These are phyloP conservation scores for Gossypioides kirkii DNA, from an alignment of 345 rosid genomes.

Conservation along the genomic window DNA sequence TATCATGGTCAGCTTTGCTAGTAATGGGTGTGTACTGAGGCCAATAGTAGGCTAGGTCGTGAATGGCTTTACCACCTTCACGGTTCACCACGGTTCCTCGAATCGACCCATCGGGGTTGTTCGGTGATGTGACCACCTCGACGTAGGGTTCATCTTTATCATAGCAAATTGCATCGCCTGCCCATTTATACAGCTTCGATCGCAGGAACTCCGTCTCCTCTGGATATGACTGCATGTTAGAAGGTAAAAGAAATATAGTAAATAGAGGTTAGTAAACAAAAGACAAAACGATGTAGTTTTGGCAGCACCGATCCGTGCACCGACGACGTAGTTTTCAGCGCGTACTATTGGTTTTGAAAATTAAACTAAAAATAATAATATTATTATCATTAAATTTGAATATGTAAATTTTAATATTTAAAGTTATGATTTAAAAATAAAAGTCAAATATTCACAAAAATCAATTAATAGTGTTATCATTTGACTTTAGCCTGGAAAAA, in stretches of 20 bases:
- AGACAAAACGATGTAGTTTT: too few species aligned
- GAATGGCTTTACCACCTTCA: slow-evolving; percentile 44
- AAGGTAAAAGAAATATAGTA: not conserved
- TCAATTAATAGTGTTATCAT: too few species aligned
- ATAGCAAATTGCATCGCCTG: slow-evolving; percentile 62
- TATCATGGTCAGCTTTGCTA: slow-evolving; percentile 49
- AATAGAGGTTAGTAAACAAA: not conserved
- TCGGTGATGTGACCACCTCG: slow-evolving; percentile 71
- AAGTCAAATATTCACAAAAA: too few species aligned
- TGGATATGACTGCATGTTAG: slow-evolving; percentile 44
- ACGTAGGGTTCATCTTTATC: slow-evolving; percentile 54
- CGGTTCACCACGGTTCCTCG: slow-evolving; percentile 64
- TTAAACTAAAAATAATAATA: too few species aligned
- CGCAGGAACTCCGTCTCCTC: slow-evolving; percentile 43
- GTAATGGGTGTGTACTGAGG: slow-evolving; percentile 83
- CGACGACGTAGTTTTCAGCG: too few species aligned
- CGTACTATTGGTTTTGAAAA: too few species aligned
- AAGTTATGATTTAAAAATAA: too few species aligned
- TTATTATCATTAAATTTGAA: too few species aligned
- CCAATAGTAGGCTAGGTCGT: slow-evolving; percentile 92
- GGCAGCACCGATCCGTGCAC: too few species aligned
- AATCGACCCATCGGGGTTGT: slow-evolving; percentile 75
- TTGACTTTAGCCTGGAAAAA: too few species aligned
- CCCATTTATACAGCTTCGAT: slow-evolving; percentile 77
- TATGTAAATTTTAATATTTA: too few species aligned